These are phyloP conservation scores for Oryza coarctata DNA, from an alignment of 176 grass and related monocot genomes.

Conservation along the genomic window DNA sequence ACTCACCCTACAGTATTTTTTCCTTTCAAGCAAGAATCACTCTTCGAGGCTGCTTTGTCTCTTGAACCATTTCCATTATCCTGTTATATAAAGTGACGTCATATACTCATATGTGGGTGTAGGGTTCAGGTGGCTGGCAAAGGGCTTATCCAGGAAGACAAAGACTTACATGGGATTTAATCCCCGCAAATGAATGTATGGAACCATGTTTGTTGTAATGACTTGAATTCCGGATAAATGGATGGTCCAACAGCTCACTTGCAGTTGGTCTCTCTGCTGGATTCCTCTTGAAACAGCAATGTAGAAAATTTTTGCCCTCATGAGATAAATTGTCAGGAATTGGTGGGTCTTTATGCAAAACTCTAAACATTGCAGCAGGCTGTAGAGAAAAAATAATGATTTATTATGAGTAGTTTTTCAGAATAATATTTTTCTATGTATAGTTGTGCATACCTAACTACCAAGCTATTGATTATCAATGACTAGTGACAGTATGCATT, in stretches of 20 bases:
- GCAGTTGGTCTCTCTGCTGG: constrained; percentile 74
- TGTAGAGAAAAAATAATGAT: constrained; percentile 37
- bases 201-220: constrained; percentile 68
- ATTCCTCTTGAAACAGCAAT: constrained; percentile 82
- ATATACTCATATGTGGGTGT: constrained; percentile 1
- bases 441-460: constrained; percentile 1
- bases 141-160: background rate
- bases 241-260: constrained; percentile 66
- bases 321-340: constrained; percentile 70
- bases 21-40: constrained; percentile 56
- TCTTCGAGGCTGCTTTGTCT: constrained; percentile 55
- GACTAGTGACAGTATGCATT: background rate
- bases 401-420: constrained; percentile 2
- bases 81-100: constrained; percentile 42
- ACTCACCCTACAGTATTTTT: constrained; percentile 47
- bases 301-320: constrained; percentile 81
- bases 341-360: constrained; percentile 69
- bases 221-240: constrained; percentile 75
- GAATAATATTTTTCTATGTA: background rate
- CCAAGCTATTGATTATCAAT: background rate
- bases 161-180: constrained; percentile 49
- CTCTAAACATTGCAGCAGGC: constrained; percentile 93
- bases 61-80: constrained; percentile 43
- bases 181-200: constrained; percentile 51
- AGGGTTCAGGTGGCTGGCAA: background rate